phyloP scores from a whole-genome alignment of 2,329 filamentous ascomycete genomes.

The Fusarium sacchari region DNA sequence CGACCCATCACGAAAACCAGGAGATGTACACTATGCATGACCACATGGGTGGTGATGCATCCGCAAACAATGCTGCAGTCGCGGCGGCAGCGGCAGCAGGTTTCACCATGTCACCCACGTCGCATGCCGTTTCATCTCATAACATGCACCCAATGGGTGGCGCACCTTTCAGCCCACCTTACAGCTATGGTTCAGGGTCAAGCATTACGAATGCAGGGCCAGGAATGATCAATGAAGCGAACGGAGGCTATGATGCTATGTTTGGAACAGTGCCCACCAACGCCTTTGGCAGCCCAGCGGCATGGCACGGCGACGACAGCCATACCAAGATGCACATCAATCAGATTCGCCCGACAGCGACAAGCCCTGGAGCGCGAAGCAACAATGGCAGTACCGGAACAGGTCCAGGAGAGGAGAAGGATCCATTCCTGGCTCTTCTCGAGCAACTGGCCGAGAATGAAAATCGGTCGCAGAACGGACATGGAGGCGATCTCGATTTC shows the following conservation, averaged over 20 bases:
- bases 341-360: constrained; percentile 34
- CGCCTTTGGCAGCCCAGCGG: constrained; percentile 61
- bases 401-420: constrained; percentile 71
- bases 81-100: constrained; percentile 51
- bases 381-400: constrained; percentile 61
- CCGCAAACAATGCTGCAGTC: constrained; percentile 48
- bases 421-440: constrained; percentile 81
- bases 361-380: constrained; percentile 60
- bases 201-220: constrained; percentile 43
- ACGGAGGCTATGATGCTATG: constrained; percentile 66
- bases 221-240: constrained; percentile 45
- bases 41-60: constrained; percentile 47
- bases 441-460: constrained; percentile 88
- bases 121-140: constrained; percentile 31
- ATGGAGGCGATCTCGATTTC: constrained; percentile 81
- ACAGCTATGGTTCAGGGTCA: constrained; percentile 51
- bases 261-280: constrained; percentile 66
- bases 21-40: constrained; percentile 49
- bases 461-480: constrained; percentile 66
- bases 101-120: constrained; percentile 45
- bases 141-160: constrained; percentile 47
- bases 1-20: constrained; percentile 48
- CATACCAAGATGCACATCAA: constrained; percentile 34
- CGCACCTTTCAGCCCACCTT: constrained; percentile 55
- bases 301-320: constrained; percentile 59